Evolutionary conservation across 1,284 basidiomycete genomes (phyloP), one percentile per base, ranked within the genome.

Genomic region (Somion occarium): DNA sequence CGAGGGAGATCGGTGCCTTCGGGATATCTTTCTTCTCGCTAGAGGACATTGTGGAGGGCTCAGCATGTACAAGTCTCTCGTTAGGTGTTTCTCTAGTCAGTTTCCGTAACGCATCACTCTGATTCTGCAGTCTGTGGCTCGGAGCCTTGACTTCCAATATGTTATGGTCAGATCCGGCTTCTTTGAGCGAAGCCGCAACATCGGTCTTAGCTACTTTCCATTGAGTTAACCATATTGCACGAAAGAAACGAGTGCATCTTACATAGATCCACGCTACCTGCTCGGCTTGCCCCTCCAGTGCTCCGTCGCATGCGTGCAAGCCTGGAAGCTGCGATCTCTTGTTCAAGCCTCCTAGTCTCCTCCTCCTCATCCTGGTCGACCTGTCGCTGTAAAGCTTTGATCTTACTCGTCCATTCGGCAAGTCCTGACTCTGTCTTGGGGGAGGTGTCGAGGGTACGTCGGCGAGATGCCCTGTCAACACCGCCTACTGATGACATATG

Each of bases 381-480:
- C 61, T 89, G 85, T 50, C 80, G 78, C 64, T 89, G 87, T 63
- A 90, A 68, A 12, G 81, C 85, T 65, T 84, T 85, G 66, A 91
- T 88, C 70, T 76, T 83, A 66, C 71, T 85, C 15, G 87, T 79
- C 88, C 88, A 91, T 65, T 91, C 87, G 18, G 86, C 75, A n/a
- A 89, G 73, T 34, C 80, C 82, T 9, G 73, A 69, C 57, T 86
- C 84, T 11, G 70, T 73, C 62, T 69, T 78, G 1, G 63, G 24
- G 58, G 65, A 79, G 1, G 71, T 60, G 54, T 71, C 73, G 43
- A 68, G 59, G 2, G 64, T 65, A 48, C 72, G 72, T 44, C 68
- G 70, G 49, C 54, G 73, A 48, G 58, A 52, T 56, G 54, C 53
- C 26, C 44, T 45, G 18, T 52, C 48, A 24, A 44, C 45, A 7